phyloP scores from a whole-genome alignment of 176 grass and related monocot genomes.

The Juncus inflexus region DNA sequence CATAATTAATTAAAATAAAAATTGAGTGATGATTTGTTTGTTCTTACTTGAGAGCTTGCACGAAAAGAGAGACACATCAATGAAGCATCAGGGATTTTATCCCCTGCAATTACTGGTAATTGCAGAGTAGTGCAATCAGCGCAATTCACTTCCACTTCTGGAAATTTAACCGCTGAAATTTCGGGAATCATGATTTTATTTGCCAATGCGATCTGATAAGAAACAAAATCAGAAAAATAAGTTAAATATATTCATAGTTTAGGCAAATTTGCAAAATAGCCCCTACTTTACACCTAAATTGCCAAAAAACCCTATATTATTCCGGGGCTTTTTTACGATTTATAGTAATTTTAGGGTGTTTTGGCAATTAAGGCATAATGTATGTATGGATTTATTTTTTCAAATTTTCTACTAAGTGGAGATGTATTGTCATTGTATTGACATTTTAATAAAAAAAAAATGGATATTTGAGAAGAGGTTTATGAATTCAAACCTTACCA shows the following conservation, averaged over 20 bases:
- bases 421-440: no score
- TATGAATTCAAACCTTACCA: conserved; percentile 55
- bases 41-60: conserved; percentile 72
- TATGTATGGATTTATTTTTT: no score
- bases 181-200: conserved; percentile 48
- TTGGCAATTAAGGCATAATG: no score
- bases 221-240: conserved; percentile 1
- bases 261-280: no score
- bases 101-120: conserved; percentile 37
- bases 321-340: no score
- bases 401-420: no score
- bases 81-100: conserved; percentile 38
- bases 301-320: no score
- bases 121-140: conserved; percentile 29
- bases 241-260: not conserved
- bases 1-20: not conserved
- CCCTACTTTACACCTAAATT: no score
- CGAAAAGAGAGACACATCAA: conserved; percentile 86
- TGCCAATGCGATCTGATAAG: conserved; percentile 41
- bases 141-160: conserved; percentile 49
- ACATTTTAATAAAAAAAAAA: no score
- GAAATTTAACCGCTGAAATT: conserved; percentile 49
- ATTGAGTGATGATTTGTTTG: no score
- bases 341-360: no score
- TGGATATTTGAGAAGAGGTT: not conserved